Evolutionary conservation across 148 eudicot species (phyloP).

Genomic region (Polygonum aviculare): DNA sequence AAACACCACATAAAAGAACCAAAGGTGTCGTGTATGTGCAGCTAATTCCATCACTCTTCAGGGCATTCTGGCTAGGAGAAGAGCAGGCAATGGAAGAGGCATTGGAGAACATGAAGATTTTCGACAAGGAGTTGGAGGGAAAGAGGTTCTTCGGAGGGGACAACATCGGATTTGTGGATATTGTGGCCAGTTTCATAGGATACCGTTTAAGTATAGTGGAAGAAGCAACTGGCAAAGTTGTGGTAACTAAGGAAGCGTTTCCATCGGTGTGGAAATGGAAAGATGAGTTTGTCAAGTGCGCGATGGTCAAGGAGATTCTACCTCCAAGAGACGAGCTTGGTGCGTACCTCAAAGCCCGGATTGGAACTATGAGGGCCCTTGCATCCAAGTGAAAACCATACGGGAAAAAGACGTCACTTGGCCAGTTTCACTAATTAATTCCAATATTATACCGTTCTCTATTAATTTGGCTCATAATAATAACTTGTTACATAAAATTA

Average conservation of each 20-base stretch:
- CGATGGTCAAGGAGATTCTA: neutral
- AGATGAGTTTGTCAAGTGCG: neutral
- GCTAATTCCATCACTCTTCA: neutral
- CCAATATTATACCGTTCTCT: too few relatives aligned
- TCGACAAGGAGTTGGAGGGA: neutral
- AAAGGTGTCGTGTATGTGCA: neutral
- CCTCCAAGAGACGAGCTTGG: neutral
- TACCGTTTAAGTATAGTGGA: neutral
- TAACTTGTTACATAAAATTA: too few relatives aligned
- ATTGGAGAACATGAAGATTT: neutral
- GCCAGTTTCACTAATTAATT: too few relatives aligned
- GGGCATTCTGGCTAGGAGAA: neutral
- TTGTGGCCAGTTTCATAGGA: neutral
- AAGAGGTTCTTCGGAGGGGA: neutral
- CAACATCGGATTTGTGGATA: neutral
- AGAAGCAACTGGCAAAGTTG: neutral
- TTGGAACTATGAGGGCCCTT: too few relatives aligned
- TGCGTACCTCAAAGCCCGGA: neutral
- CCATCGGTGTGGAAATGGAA: neutral
- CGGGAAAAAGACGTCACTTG: too few relatives aligned
- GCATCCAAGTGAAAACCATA: too few relatives aligned
- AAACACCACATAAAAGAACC: too few relatives aligned
- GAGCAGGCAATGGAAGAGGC: neutral
- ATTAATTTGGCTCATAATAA: too few relatives aligned
- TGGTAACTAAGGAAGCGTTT: neutral